These are phyloP conservation scores for Pneumocystis carinii DNA, from an alignment of 1,139 yeast genomes.

Conservation along the genomic window DNA sequence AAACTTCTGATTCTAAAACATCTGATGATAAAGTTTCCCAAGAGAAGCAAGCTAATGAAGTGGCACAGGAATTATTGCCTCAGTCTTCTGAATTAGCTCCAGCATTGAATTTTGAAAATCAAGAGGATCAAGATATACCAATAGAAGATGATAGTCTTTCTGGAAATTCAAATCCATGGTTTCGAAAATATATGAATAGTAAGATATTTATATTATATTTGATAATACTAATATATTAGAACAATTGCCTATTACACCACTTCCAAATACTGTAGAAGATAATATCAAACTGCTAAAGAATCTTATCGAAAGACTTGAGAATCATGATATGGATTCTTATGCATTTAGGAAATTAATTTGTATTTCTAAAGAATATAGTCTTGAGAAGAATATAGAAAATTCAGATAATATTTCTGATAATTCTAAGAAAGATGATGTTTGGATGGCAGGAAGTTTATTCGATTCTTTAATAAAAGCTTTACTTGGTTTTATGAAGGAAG, in stretches of 20 bases:
- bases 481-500: not conserved
- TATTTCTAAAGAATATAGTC: constrained; percentile 7
- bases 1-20: not conserved
- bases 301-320: constrained; percentile 2
- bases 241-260: constrained; percentile 3
- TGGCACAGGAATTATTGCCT: not conserved
- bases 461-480: constrained; percentile 6
- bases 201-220: not conserved
- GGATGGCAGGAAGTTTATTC: constrained; percentile 9
- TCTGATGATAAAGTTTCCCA: not conserved
- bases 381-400: not conserved
- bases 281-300: constrained; percentile 2
- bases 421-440: constrained; percentile 4
- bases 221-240: not conserved
- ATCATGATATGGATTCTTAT: constrained; percentile 4
- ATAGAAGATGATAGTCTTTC: not conserved
- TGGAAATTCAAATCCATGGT: constrained; percentile 3
- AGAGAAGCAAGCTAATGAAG: too few species aligned
- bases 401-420: not conserved
- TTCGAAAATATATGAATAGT: constrained; percentile 7
- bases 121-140: not conserved
- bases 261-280: constrained; percentile 6
- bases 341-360: constrained; percentile 8
- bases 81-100: not conserved
- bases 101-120: not conserved